Percentiles rank a stretch among this genome's conserved stretches.
Conservation (phyloP, 345 rosid species). For the Stellera chamaejasme region DNA sequence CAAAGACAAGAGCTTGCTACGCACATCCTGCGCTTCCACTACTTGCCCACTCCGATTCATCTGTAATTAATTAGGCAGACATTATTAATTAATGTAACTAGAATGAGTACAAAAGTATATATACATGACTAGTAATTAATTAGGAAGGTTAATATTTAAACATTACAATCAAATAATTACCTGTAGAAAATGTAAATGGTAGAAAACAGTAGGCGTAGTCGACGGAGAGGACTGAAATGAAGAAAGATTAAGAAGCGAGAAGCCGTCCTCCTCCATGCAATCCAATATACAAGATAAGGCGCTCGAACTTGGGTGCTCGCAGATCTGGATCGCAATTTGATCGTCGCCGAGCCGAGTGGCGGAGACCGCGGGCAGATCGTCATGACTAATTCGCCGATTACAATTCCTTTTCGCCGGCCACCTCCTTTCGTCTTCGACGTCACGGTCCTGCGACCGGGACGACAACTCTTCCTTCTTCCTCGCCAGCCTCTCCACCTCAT, state of each 20-base stretch:
- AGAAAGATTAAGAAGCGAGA: conserved; percentile 36
- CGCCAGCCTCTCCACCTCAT: conserved; percentile 26
- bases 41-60: no score
- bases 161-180: neutral
- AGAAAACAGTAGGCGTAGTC: conserved; percentile 36
- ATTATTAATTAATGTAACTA: no score
- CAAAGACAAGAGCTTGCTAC: no score
- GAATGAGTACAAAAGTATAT: neutral
- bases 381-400: neutral
- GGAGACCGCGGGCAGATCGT: conserved; percentile 16
- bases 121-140: neutral
- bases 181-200: conserved; percentile 32
- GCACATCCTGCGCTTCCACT: no score
- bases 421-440: conserved; percentile 5
- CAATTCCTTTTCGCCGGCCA: no score
- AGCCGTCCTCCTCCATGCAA: conserved; percentile 35
- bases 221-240: conserved; percentile 45
- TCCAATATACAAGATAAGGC: conserved; percentile 37
- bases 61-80: no score
- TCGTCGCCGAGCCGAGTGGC: conserved; percentile 30
- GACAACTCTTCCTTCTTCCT: conserved; percentile 40
- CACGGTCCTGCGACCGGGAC: conserved; percentile 16
- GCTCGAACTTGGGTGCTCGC: conserved; percentile 5
- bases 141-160: neutral
- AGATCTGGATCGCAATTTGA: conserved; percentile 45